A percentile compares a stretch with the other conserved stretches of the same genome.
These are phyloP conservation scores for Thoreauomyces humboldtii DNA, from an alignment of 192 early-diverging fungal species.

Conservation along the genomic window DNA sequence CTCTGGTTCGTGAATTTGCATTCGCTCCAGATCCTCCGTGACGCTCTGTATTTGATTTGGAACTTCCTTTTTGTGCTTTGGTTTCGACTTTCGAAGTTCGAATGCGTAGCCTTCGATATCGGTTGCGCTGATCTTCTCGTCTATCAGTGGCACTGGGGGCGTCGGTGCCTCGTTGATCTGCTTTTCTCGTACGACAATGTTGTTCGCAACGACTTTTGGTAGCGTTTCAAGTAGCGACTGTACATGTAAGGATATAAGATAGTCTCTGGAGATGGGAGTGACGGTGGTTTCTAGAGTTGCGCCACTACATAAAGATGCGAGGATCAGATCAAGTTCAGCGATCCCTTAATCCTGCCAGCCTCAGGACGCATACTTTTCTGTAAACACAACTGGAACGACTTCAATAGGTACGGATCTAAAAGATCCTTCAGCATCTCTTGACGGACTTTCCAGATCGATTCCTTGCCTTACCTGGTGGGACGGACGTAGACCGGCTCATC, in stretches of 20 bases:
- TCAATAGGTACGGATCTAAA: slow-evolving; percentile 8
- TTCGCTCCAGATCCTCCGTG: no score
- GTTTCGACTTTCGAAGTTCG: neutral
- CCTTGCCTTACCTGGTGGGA: no score
- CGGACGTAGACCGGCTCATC: slow-evolving; percentile 72
- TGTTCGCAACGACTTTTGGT: neutral
- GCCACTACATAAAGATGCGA: no score
- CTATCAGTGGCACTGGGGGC: neutral
- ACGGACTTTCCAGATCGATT: no score
- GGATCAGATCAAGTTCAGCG: no score
- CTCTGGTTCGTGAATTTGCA: no score
- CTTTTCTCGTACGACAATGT: neutral
- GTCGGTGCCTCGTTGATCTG: neutral
- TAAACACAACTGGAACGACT: slow-evolving; percentile 11
- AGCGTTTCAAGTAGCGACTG: neutral
- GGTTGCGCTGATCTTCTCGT: neutral
- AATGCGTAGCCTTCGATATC: slow-evolving; percentile 4
- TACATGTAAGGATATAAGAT: no score
- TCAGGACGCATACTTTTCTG: neutral
- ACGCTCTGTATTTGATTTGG: no score
- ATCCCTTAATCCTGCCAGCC: neutral
- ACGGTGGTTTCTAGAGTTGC: no score
- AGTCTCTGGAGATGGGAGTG: no score
- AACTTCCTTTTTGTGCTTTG: no score
- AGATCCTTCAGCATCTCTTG: no score